Percentiles rank a stretch among this genome's conserved stretches.
Conservation (phyloP, 75 land plant genomes). For the Gnetum montanum region DNA sequence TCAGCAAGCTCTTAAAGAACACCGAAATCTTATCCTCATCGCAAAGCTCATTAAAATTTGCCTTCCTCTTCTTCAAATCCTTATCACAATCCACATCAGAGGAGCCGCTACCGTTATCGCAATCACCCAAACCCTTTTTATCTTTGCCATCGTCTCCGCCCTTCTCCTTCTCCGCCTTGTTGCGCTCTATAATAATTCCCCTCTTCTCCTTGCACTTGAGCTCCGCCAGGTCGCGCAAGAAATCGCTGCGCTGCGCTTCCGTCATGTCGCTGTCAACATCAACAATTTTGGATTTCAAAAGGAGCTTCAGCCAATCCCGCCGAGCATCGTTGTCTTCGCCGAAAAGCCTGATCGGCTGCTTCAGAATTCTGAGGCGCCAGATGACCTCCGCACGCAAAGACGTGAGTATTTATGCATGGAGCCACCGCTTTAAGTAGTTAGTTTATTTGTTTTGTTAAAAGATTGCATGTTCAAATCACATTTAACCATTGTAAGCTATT, state of each 20-base stretch:
- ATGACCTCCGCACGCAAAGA: conserved; percentile 94
- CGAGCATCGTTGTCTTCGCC: conserved; percentile 90
- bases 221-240: conserved; percentile 75
- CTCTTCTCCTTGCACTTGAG: conserved; percentile 38
- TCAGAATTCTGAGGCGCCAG: conserved; percentile 68
- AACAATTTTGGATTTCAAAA: conserved; percentile 60
- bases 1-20: conserved; percentile 83
- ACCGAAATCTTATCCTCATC: conserved; percentile 97
- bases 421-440: too few relatives aligned
- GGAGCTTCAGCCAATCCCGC: conserved; percentile 56
- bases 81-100: conserved; percentile 61
- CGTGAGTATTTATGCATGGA: too few relatives aligned
- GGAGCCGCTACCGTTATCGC: conserved; percentile 9
- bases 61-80: conserved; percentile 68
- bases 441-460: too few relatives aligned
- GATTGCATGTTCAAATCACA: too few relatives aligned
- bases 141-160: conserved; percentile 25
- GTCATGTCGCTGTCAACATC: conserved; percentile 88
- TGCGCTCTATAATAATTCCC: not conserved
- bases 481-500: too few relatives aligned
- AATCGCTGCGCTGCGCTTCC: conserved; percentile 94
- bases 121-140: conserved; percentile 21
- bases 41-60: conserved; percentile 76
- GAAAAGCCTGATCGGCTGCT: conserved; percentile 90
- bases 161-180: conserved; percentile 31